Evolutionary conservation across 139 green algal species (phyloP).

Genomic region (Pedinophyceae sp.): DNA sequence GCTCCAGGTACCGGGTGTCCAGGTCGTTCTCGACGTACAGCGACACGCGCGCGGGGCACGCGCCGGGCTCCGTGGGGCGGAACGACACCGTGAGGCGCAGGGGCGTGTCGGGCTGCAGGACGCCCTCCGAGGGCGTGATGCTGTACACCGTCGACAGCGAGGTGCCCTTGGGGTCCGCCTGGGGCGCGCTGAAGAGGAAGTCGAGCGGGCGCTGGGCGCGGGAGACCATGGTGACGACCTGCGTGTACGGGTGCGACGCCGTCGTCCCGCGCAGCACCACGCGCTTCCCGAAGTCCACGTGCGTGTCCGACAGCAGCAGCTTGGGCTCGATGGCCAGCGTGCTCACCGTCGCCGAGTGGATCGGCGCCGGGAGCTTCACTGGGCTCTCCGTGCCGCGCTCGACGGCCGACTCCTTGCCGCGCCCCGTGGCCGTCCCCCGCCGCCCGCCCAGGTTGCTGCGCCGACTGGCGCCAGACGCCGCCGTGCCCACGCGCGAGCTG

Average conservation of each 20-base stretch:
- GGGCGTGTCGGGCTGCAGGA: not conserved
- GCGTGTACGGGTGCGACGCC: conserved; percentile 21
- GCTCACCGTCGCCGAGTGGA: conserved; percentile 6
- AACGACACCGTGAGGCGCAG: conserved; percentile 21
- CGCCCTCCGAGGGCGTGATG: conserved; percentile 10
- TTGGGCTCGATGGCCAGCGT: conserved; percentile 25
- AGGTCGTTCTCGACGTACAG: conserved; percentile 25
- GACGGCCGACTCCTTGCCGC: too few species aligned
- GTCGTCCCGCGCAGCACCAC: conserved; percentile 37
- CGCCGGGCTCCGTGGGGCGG: conserved; percentile 19
- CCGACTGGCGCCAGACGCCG: too few species aligned
- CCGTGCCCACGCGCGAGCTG: too few species aligned
- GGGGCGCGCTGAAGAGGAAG: not conserved
- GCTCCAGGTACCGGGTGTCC: conserved; percentile 19
- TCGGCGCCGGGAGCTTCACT: too few species aligned
- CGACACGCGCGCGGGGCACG: conserved; percentile 28
- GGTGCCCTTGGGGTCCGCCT: not conserved
- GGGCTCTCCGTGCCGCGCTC: too few species aligned
- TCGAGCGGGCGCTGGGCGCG: not conserved
- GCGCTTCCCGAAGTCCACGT: conserved; percentile 36
- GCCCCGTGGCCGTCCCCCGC: conserved; percentile 11
- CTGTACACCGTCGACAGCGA: conserved; percentile 1
- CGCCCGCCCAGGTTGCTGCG: too few species aligned
- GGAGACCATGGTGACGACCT: conserved; percentile 22
- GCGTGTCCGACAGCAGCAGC: conserved; percentile 30